Evolutionary conservation across 2,329 filamentous ascomycete genomes (phyloP).

Genomic region (Cryoendolithus antarcticus): DNA sequence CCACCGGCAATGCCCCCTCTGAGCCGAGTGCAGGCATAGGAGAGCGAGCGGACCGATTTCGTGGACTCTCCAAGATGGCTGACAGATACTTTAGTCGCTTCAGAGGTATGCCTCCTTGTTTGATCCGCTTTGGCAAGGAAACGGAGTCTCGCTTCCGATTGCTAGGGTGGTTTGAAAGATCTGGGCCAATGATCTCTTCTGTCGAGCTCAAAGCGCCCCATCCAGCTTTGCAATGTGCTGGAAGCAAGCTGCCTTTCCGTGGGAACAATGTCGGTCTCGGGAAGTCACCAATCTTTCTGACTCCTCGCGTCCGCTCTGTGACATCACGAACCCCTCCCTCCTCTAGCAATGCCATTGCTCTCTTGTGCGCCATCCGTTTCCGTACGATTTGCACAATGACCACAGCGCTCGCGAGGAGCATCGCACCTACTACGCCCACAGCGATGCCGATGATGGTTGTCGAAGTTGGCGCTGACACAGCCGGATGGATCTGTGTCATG

Average conservation of each 20-base stretch:
- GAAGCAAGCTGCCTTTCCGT: conserved; percentile 9
- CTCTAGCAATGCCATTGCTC: conserved; percentile 16
- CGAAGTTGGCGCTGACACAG: too few species aligned
- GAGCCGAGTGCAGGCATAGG: conserved; percentile 6
- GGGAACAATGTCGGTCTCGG: conserved; percentile 9
- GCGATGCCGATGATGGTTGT: conserved; percentile 13
- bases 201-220: conserved; percentile 31
- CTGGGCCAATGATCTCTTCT: conserved; percentile 20
- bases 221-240: conserved; percentile 20
- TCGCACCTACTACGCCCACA: conserved; percentile 15
- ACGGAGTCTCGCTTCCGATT: conserved; percentile 13
- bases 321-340: conserved; percentile 4
- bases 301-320: too few species aligned
- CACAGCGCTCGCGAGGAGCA: conserved; percentile 14
- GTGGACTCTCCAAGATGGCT: conserved; percentile 30
- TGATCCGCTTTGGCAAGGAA: conserved; percentile 13
- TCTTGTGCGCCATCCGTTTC: conserved; percentile 14
- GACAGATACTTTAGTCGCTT: conserved; percentile 20
- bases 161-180: conserved; percentile 3
- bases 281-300: not conserved
- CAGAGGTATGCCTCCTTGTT: conserved; percentile 10
- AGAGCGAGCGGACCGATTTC: conserved; percentile 10
- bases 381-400: conserved; percentile 14
- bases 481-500: conserved; percentile 8
- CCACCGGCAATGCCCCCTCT: too few species aligned